These are phyloP conservation scores for Hymenochaete sp. DNA, from an alignment of 1,284 basidiomycete species.

Conservation along the genomic window DNA sequence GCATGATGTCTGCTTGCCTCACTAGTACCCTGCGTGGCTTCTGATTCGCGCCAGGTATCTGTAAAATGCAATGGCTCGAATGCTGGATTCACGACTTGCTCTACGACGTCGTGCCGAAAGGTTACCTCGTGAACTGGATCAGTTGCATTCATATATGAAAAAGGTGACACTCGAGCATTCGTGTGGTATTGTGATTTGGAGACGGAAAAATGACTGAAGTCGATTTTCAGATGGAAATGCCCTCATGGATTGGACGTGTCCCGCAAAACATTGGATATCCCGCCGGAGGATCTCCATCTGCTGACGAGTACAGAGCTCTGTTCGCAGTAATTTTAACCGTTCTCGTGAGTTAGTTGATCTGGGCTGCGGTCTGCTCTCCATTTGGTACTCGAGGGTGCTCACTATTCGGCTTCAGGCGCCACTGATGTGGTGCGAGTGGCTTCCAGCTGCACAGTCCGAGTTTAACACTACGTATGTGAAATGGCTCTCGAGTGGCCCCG, in stretches of 20 bases:
- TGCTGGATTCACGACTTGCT: conserved; percentile 9
- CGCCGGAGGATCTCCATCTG: conserved; percentile 11
- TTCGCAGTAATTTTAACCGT: conserved; percentile 10
- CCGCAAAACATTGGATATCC: conserved; percentile 15
- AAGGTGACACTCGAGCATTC: conserved; percentile 1
- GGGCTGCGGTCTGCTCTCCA: too few species aligned
- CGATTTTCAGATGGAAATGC: conserved; percentile 14
- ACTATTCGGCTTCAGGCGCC: conserved; percentile 15
- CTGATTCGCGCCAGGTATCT: too few species aligned
- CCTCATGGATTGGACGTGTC: conserved; percentile 13
- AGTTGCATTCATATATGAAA: conserved; percentile 9
- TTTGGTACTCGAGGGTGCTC: background rate
- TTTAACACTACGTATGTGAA: conserved; percentile 9
- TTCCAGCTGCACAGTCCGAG: conserved; percentile 6
- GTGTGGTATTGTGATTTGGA: background rate
- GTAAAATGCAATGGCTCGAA: conserved; percentile 15
- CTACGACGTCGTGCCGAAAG: conserved; percentile 7
- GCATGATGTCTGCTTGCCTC: too few species aligned
- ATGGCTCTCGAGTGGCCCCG: conserved; percentile 16
- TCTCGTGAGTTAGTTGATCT: conserved; percentile 11
- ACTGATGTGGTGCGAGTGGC: conserved; percentile 18
- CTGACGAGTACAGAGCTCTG: conserved; percentile 15
- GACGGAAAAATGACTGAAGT: background rate
- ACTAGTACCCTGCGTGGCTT: too few species aligned
- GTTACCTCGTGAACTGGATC: conserved; percentile 12